Base-by-base conservation (phyloP, 208 protist species). In the Phytomonas serpens region DNA sequence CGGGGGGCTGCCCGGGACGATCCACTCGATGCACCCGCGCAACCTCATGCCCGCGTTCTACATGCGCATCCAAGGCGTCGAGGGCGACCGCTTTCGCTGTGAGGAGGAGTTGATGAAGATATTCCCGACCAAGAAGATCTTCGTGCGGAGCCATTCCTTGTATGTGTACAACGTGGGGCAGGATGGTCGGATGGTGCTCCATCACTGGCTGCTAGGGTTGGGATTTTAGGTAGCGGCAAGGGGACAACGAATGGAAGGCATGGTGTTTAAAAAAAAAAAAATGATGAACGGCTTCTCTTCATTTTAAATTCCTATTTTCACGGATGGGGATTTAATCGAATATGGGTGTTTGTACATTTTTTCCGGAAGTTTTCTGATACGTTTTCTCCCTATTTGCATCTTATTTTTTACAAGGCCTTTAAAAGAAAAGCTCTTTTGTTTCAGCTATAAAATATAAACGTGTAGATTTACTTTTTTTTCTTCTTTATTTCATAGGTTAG, bases 31-130 rank as follows among this genome's bases (percentile, higher is more conserved):
- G 81, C 31, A 93, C 64, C 67, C 77, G 34, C 82, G 82, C 38
- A 89, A 81, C n/a, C 69, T 92, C 4, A 90, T 93, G 85, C 91
- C 89, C 13, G 81, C 79, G 10, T 93, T 93, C 62, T 84, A 82
- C 52, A 66, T 94, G 71, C 73, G 76, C 4, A 91, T 96, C 38
- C 66, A 80, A 34, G 79, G 81, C 66, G 69, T 96, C 13, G 88
- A 94, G 29, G 91, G 91, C 9, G 87, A 96, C 62, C 10, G 88
- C 2, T 94, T 93, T 66, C 83, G 88, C 38, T 90, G 93, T 66
- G 88, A 94, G 74, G 91, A 96, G 74, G 91, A 96, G 79, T 76
- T 96, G 34, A 80, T 96, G 78, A 96, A 96, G 71, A 91, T 96
- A 29, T 96, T 96, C 67, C 88, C 91, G 0, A 96, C 91, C 13